Base-by-base conservation (phyloP, 495 filamentous ascomycete genomes). In the Schizothecium vesticola region DNA sequence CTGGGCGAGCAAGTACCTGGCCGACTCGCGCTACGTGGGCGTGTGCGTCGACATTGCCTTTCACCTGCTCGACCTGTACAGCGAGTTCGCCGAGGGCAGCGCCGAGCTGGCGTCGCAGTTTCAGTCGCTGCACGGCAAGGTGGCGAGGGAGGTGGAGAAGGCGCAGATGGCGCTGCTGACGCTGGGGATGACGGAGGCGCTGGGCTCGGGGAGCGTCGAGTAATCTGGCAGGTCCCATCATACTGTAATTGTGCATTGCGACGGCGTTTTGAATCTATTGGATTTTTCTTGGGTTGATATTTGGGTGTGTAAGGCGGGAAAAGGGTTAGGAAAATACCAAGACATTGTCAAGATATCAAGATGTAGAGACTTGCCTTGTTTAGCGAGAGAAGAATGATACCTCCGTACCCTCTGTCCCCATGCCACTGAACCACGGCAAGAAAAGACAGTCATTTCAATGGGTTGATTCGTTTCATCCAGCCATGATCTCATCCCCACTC, bases 1-100 rank as follows among this genome's bases (percentile, higher is more conserved):
- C 69, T 99, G 95, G 95, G 81, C 93, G 7, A 83, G 87, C 75
- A 89, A 88, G 74, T 84, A 92, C 74, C 88, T 98, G 69, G 79
- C 85, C 3, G 89, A 97, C 75, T 90, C 93, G 31, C 86, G 92
- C 25, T 89, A 93, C 74, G 87, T 93, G 28, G 81, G 82, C 58
- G 78, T 96, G 19, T 90, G 90, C 74, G 89, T 90, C 19, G 94
- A 97, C 74, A 85, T 95, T 25, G 87, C 86, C 21, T 85, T 94
- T 73, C 84, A 92, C 57, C 79, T 97, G 28, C 78, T 97, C 23
- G 93, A 98, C 73, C 83, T 97, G 61, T 99, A 98, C 80, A 87
- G 90, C 12, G 87, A 91, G 64, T 90, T 93, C 69, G 82, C 95
- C 63, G 91, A 86, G 25, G 88, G 90, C 60, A 92, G 88, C 23